A percentile compares a stretch with the other conserved stretches of the same genome.
These are phyloP conservation scores for Perkinsus chesapeaki DNA, from an alignment of 169 alveolate species.

Conservation along the genomic window DNA sequence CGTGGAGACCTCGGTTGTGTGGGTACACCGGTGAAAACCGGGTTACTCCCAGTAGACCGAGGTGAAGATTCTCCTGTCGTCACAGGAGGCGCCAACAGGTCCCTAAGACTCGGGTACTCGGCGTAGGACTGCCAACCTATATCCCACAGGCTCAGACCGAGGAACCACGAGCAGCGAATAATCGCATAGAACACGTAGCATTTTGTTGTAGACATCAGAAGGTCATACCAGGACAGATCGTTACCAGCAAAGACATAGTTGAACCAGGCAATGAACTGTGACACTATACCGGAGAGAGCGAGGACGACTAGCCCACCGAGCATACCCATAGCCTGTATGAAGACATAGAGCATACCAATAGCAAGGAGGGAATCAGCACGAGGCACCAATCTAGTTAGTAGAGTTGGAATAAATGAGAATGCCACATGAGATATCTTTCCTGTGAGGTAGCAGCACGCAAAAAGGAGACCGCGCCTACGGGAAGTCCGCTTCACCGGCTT, in stretches of 20 bases:
- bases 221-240: background rate
- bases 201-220: background rate
- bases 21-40: background rate
- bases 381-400: background rate
- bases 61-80: background rate
- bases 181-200: background rate
- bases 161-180: background rate
- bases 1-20: background rate
- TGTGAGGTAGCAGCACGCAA: background rate
- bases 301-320: constrained; percentile 2
- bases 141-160: background rate
- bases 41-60: background rate
- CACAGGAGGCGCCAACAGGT: background rate
- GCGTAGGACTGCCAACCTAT: constrained; percentile 1
- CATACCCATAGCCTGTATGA: background rate
- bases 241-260: background rate
- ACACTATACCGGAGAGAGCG: background rate
- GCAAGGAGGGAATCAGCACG: background rate
- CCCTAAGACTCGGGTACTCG: background rate
- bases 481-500: background rate
- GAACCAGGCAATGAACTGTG: background rate
- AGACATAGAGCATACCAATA: background rate
- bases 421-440: background rate
- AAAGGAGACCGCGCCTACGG: background rate
- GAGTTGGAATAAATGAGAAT: background rate